Evolutionary conservation across 2,329 filamentous ascomycete genomes (phyloP), one percentile per base, ranked within the genome.

Genomic region (Alternaria atra): DNA sequence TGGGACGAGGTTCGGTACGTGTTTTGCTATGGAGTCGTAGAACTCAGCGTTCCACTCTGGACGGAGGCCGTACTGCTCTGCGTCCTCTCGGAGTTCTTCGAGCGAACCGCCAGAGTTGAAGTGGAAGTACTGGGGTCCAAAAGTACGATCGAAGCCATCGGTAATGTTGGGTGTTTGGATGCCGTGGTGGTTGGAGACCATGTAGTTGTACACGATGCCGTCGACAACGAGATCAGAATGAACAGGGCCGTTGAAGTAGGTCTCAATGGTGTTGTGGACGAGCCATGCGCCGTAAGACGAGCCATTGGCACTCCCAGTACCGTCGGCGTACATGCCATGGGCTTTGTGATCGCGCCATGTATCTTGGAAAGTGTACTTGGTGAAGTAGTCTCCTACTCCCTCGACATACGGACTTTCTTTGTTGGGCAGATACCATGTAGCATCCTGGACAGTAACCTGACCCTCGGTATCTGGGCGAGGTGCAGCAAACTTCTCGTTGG

Each of bases 161-260:
- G 85, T 88, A 66, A 90, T 89, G 66, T 89, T 89, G 6, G 88
- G 87, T 13, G 85, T 87, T 42, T 85, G 84, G 60, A 86, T 85
- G 6, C 88, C 87, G 55, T 90, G 87, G 64, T 90, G 87, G 60
- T 89, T 89, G 17, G 68, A 72, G 6, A 73, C 68, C 53, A 72
- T 60, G 68, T 90, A 90, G 69, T 90, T 89, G 72, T 90, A 89
- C 0, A 90, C 82, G 47, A 90, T 89, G 0, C 87, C 87, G 65
- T 90, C 88, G 0, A 90, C 88, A 0, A 84, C 84, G 6, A 90
- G 77, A 67, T 90, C 88, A 0, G 87, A 89, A 72, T 89, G 87
- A 2, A 87, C 76, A 0, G 87, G 87, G 0, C 87, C 88, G 8
- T 85, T 85, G 68, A 85, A 89, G 66, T 88, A 89, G 0, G 86